Percentiles rank a stretch among this genome's conserved stretches.
These are phyloP conservation scores for Canariomyces notabilis DNA, from an alignment of 2,329 filamentous ascomycete genomes.

Conservation along the genomic window DNA sequence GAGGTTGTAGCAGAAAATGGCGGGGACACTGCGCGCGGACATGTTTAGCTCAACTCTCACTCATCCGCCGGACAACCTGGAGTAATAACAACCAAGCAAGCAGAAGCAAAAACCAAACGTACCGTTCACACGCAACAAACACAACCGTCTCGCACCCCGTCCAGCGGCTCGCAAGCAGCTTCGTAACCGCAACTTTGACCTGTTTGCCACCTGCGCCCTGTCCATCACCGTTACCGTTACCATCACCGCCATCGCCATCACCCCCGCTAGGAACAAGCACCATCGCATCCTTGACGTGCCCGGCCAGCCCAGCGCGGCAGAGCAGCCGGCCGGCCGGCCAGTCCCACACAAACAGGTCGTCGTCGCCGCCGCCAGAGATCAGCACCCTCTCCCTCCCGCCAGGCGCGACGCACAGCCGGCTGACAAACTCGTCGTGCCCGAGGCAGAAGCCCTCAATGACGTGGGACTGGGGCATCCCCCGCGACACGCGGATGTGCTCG, in stretches of 20 bases:
- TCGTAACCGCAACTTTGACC: slow-evolving; percentile 44
- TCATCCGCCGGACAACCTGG: too few relatives aligned
- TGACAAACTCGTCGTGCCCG: slow-evolving; percentile 82
- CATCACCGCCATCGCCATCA: too few relatives aligned
- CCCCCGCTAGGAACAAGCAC: too few relatives aligned
- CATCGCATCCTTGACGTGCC: slow-evolving; percentile 37
- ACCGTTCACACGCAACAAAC: slow-evolving; percentile 42
- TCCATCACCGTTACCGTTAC: too few relatives aligned
- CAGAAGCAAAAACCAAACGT: slow-evolving; percentile 27
- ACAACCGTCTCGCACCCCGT: slow-evolving; percentile 28
- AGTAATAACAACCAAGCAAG: slow-evolving; percentile 12
- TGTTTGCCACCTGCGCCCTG: slow-evolving; percentile 26
- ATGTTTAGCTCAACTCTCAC: too few relatives aligned
- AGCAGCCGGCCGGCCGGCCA: slow-evolving; percentile 60
- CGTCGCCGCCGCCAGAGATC: slow-evolving; percentile 82
- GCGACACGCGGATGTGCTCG: slow-evolving; percentile 80
- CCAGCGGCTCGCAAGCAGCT: slow-evolving; percentile 29
- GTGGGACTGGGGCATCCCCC: slow-evolving; percentile 72
- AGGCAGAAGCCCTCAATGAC: slow-evolving; percentile 87
- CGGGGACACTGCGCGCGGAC: slow-evolving; percentile 44
- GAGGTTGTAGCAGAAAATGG: slow-evolving; percentile 57
- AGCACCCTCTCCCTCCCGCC: slow-evolving; percentile 53
- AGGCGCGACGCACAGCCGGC: slow-evolving; percentile 62
- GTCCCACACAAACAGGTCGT: slow-evolving; percentile 73
- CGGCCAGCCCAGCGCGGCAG: slow-evolving; percentile 49